Evolutionary conservation across 495 filamentous ascomycete species (phyloP).

Genomic region (Aspergillus baeticus): DNA sequence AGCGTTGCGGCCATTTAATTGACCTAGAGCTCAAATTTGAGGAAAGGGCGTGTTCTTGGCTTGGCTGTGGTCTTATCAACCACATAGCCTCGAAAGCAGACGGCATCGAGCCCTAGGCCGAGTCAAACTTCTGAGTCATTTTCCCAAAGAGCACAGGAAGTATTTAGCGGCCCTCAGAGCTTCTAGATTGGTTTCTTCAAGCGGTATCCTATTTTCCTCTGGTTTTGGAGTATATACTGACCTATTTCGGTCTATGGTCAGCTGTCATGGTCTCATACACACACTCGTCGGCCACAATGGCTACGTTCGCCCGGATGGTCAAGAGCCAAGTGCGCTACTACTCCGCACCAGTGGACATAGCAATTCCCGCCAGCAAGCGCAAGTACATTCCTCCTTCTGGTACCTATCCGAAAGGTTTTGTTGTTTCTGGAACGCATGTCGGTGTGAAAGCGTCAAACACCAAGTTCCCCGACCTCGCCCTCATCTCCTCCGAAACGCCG

Average conservation of each 20-base stretch:
- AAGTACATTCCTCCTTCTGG: conserved; percentile 87
- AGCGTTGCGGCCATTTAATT: conserved; percentile 1
- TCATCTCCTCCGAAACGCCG: conserved; percentile 82
- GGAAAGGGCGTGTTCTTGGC: conserved; percentile 1
- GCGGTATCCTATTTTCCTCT: background rate
- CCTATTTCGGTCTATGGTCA: background rate
- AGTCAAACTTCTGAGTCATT: conserved; percentile 21
- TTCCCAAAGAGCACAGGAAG: conserved; percentile 3
- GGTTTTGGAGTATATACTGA: background rate
- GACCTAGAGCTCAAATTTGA: background rate
- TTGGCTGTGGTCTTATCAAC: conserved; percentile 12
- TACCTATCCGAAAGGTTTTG: conserved; percentile 87
- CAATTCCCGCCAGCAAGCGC: conserved; percentile 70
- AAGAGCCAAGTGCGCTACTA: conserved; percentile 53
- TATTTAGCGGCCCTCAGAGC: conserved; percentile 8
- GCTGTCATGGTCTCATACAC: conserved; percentile 28
- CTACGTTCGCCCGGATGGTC: conserved; percentile 38
- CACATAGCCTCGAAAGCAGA: conserved; percentile 3
- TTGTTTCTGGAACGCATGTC: conserved; percentile 81
- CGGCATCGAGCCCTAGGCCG: background rate
- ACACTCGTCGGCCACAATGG: conserved; percentile 35
- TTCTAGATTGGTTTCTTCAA: background rate
- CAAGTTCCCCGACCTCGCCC: conserved; percentile 81
- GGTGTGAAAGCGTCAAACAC: conserved; percentile 93
- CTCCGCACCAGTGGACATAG: conserved; percentile 59